These are phyloP conservation scores for Liriodendron chinense DNA, from an alignment of 164 flowering plant genomes.

Conservation along the genomic window DNA sequence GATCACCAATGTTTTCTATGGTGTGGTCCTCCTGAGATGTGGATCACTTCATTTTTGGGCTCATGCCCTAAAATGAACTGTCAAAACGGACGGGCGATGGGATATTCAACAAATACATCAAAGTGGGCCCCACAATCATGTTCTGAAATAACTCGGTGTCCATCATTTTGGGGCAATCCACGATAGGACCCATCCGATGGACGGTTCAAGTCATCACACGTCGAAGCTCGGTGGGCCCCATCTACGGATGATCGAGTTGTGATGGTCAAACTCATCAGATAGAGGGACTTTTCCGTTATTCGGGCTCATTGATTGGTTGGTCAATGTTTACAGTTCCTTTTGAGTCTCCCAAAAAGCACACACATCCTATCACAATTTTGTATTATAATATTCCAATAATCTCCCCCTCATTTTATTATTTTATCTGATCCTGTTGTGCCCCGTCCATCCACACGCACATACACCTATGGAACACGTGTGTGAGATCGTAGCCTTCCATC, in stretches of 20 bases:
- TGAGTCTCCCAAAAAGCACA: neutral
- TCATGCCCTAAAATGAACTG: too few relatives aligned
- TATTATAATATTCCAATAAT: neutral
- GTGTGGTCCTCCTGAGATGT: too few relatives aligned
- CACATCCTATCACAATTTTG: neutral
- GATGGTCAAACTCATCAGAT: neutral
- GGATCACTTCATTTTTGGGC: too few relatives aligned
- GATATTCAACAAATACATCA: too few relatives aligned
- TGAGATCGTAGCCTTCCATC: too few relatives aligned
- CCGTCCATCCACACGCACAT: too few relatives aligned
- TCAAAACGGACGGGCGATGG: too few relatives aligned
- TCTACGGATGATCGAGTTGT: neutral
- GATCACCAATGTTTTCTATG: too few relatives aligned
- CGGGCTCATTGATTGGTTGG: neutral
- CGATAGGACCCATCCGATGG: neutral
- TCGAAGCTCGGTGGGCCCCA: neutral
- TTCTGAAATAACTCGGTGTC: neutral
- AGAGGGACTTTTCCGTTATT: neutral
- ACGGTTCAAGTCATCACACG: neutral
- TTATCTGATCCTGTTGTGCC: too few relatives aligned
- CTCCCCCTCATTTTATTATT: too few relatives aligned
- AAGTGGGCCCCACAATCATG: too few relatives aligned
- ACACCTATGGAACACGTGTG: too few relatives aligned
- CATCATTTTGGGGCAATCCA: neutral
- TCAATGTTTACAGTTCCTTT: neutral